These are phyloP conservation scores for Cutaneotrichosporon curvatum DNA, from an alignment of 1,284 basidiomycete genomes.

Conservation along the genomic window DNA sequence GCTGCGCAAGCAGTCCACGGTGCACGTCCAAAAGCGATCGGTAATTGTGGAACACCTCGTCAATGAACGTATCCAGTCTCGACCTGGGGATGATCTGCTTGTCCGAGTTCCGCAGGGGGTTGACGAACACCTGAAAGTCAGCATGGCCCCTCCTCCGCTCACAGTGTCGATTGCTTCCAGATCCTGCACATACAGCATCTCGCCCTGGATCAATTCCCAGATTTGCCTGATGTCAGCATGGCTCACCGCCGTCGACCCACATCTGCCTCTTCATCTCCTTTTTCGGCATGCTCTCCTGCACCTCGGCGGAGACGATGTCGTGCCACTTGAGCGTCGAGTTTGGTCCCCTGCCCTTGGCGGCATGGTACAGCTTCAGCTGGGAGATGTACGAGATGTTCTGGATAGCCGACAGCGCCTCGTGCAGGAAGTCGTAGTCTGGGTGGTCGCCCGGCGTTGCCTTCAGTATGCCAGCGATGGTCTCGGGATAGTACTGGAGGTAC, in stretches of 20 bases:
- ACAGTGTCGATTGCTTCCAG: slow-evolving; percentile 79
- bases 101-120: slow-evolving; percentile 63
- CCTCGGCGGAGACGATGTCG: slow-evolving; percentile 67
- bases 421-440: slow-evolving; percentile 69
- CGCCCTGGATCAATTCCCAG: slow-evolving; percentile 90
- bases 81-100: slow-evolving; percentile 69
- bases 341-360: slow-evolving; percentile 69
- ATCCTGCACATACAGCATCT: slow-evolving; percentile 92
- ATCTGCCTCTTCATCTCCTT: slow-evolving; percentile 79
- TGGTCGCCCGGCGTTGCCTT: slow-evolving; percentile 69
- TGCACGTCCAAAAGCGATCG: slow-evolving; percentile 60
- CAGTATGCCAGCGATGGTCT: slow-evolving; percentile 76
- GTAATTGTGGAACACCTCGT: slow-evolving; percentile 87
- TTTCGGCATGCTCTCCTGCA: slow-evolving; percentile 59
- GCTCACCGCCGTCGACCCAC: slow-evolving; percentile 46
- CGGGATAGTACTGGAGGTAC: slow-evolving; percentile 83
- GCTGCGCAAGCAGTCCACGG: slow-evolving; percentile 66
- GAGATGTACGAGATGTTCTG: slow-evolving; percentile 67
- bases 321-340: slow-evolving; percentile 76
- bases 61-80: slow-evolving; percentile 68
- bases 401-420: slow-evolving; percentile 67
- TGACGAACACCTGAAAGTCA: slow-evolving; percentile 50
- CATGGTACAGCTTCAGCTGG: slow-evolving; percentile 76
- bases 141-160: slow-evolving; percentile 23
- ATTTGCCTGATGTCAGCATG: slow-evolving; percentile 61